Evolutionary conservation across 495 filamentous ascomycete genomes (phyloP), one percentile per base, ranked within the genome.

Genomic region (Lepidopterella palustris): DNA sequence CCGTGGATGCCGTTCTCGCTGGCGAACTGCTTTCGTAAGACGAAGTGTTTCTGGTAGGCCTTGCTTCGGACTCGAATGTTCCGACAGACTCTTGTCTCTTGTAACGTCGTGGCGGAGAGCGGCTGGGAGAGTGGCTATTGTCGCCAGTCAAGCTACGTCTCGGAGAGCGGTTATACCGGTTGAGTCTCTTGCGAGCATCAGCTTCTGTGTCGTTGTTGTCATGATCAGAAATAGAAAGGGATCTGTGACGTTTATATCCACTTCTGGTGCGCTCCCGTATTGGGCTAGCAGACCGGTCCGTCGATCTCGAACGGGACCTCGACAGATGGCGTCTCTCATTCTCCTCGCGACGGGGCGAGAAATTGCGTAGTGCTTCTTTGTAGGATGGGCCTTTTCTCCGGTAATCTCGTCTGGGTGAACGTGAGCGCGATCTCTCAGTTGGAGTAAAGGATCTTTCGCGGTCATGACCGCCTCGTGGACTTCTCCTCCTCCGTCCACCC

Each of bases 341-440:
- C 6, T 49, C 48, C 45, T 61, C 59, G 53, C 61, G 59, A 47
- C 70, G 64, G 0, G 68, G 68, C 29, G 76, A 72, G 35, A 67
- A 27, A n/a, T 25, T 48, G 35, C 13, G 32, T 54, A 27, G 28
- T 15, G 52, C n/a, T 0, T 4, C 20, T 15, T 11, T 31, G 24
- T 13, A 27, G 13, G 28, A 25, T 21, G 5, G 31, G 24, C 24
- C 55, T 52, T 68, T 63, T 31, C 73, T 68, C 21, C 71, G 70
- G 48, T 69, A 77, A 60, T 73, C 69, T 79, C 78, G 70, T 81
- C 83, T 84, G 74, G 78, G 75, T 68, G 77, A 78, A 75, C 72
- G 84, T 83, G 84, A 86, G 82, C 80, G 78, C 55, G 79, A 79
- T 70, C 77, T 77, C 62, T 63, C 24, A 54, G 51, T 31, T n/a